Conservation (phyloP, 2,329 filamentous ascomycete species). For the Diaporthe sp. region DNA sequence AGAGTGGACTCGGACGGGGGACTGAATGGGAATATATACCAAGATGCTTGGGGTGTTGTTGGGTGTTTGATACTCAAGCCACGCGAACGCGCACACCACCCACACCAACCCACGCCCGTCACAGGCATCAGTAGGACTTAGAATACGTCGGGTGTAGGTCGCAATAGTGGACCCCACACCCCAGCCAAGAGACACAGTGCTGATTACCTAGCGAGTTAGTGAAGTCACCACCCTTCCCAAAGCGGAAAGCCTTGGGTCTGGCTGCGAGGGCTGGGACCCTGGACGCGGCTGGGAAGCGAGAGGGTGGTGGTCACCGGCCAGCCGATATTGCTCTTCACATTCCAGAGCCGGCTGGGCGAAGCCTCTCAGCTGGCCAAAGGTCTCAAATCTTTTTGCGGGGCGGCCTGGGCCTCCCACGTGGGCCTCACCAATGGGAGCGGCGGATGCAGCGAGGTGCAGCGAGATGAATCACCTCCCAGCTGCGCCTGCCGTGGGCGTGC, state of each 20-base stretch:
- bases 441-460: conserved; percentile 19
- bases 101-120: conserved; percentile 34
- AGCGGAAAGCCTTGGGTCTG: conserved; percentile 27
- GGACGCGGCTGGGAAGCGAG: conserved; percentile 16
- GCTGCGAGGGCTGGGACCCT: conserved; percentile 34
- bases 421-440: conserved; percentile 19
- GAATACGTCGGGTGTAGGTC: conserved; percentile 15
- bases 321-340: conserved; percentile 38
- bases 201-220: conserved; percentile 18
- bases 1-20: not conserved
- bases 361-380: conserved; percentile 35
- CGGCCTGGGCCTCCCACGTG: conserved; percentile 39
- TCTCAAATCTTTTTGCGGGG: conserved; percentile 39
- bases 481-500: conserved; percentile 33
- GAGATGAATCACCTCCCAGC: conserved; percentile 36
- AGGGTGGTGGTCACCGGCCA: conserved; percentile 40
- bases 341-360: conserved; percentile 41
- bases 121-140: conserved; percentile 37
- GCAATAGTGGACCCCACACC: conserved; percentile 29
- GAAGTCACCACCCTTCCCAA: conserved; percentile 39
- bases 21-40: conserved; percentile 29
- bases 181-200: conserved; percentile 39
- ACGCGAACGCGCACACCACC: conserved; percentile 37
- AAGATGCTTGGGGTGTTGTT: not conserved
- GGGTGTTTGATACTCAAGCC: conserved; percentile 32